Percentiles rank a stretch among this genome's conserved stretches.
phyloP scores from a whole-genome alignment of 306 rosid genomes.

The Hippophae tibetana region DNA sequence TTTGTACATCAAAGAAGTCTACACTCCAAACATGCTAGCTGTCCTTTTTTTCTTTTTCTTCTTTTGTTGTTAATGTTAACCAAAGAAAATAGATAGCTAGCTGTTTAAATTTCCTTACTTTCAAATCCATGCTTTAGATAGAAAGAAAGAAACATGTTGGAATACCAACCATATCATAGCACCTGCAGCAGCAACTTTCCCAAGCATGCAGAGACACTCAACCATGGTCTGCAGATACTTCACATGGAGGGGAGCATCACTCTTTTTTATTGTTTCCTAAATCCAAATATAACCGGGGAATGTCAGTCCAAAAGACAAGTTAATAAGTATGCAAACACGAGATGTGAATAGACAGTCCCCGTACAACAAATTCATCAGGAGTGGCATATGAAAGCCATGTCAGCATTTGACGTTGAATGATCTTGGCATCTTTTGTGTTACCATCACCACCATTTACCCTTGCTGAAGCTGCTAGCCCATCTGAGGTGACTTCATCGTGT shows the following conservation, averaged over 20 bases:
- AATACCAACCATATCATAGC: slow-evolving; percentile 86
- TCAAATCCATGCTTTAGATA: slow-evolving; percentile 12
- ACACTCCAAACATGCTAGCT: too few species aligned
- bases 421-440: slow-evolving; percentile 37
- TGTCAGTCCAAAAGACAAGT: slow-evolving; percentile 24
- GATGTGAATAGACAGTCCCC: slow-evolving; percentile 20
- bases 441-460: slow-evolving; percentile 56
- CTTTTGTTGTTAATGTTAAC: too few species aligned
- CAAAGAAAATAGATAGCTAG: too few species aligned
- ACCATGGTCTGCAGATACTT: slow-evolving; percentile 97
- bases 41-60: too few species aligned
- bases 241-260: slow-evolving; percentile 79
- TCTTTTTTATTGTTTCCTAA: slow-evolving; percentile 82
- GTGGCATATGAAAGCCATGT: slow-evolving; percentile 85
- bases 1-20: too few species aligned
- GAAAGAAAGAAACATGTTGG: slow-evolving; percentile 13
- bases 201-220: slow-evolving; percentile 93
- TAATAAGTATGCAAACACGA: slow-evolving; percentile 17
- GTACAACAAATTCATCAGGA: slow-evolving; percentile 98
- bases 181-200: slow-evolving; percentile 98
- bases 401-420: slow-evolving; percentile 61
- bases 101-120: too few species aligned
- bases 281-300: slow-evolving; percentile 26
- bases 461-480: slow-evolving; percentile 35
- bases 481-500: slow-evolving; percentile 48